Percentiles rank a stretch among this genome's conserved stretches.
These are phyloP conservation scores for Lactifluus piperatus DNA, from an alignment of 768 basidiomycete genomes.

Conservation along the genomic window DNA sequence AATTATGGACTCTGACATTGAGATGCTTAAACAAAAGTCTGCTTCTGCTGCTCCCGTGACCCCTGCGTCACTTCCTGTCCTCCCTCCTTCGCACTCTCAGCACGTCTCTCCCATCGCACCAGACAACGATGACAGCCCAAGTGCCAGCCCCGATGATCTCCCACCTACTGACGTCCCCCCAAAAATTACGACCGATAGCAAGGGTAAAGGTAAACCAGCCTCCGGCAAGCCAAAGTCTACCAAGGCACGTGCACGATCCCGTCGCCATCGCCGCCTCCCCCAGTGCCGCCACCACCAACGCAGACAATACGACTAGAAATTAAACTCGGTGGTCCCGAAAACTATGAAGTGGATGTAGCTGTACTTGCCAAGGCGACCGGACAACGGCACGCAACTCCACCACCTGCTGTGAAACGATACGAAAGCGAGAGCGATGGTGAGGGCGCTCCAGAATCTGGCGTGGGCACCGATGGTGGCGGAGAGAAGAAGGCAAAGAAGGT, in stretches of 20 bases:
- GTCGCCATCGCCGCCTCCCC: slow-evolving; percentile 49
- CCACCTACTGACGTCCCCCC: slow-evolving; percentile 15
- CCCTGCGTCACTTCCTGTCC: not conserved
- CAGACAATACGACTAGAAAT: slow-evolving; percentile 65
- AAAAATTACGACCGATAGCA: slow-evolving; percentile 18
- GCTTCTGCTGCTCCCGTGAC: slow-evolving; percentile 4
- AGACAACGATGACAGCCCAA: slow-evolving; percentile 6
- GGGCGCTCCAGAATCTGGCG: slow-evolving; percentile 22
- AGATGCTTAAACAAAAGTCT: slow-evolving; percentile 11
- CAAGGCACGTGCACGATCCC: slow-evolving; percentile 37
- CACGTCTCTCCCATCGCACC: slow-evolving; percentile 1
- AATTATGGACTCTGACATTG: slow-evolving; percentile 12
- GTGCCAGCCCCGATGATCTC: slow-evolving; percentile 20
- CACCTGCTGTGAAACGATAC: slow-evolving; percentile 28
- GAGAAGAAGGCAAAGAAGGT: slow-evolving; percentile 34
- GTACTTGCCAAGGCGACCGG: slow-evolving; percentile 52
- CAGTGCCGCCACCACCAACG: slow-evolving; percentile 36
- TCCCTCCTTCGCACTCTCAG: slow-evolving; percentile 12
- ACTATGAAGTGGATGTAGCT: slow-evolving; percentile 66
- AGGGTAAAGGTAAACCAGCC: slow-evolving; percentile 19
- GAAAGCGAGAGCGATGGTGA: slow-evolving; percentile 49
- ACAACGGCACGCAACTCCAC: slow-evolving; percentile 53
- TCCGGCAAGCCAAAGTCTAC: slow-evolving; percentile 43
- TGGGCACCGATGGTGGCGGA: slow-evolving; percentile 25
- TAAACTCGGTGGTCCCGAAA: slow-evolving; percentile 57